Base-by-base conservation (phyloP, 345 rosid species). In the Populus davidiana region DNA sequence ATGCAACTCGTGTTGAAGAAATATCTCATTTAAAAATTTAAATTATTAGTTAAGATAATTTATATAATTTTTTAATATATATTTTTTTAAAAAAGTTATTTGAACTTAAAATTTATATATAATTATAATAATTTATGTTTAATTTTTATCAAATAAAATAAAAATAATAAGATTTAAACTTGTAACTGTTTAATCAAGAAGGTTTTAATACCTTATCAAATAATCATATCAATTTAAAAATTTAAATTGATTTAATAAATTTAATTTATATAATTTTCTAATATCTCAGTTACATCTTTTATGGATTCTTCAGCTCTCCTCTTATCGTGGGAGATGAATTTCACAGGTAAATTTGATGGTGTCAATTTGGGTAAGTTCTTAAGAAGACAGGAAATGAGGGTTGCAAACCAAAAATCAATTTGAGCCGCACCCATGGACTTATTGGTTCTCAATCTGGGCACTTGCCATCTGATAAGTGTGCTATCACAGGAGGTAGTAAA, bases 281-380 rank as follows among this genome's bases (percentile, higher is more conserved):
- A 33, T 4, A 4, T 4, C 5, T 4, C 33, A 31, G 4, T 31
- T 31, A 31, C 33, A 31, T 31, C 35, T 33, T 89, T 90, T 77
- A 92, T 95, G 6, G 68, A 87, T 72, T 90, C 91, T 73, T 89
- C 91, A 31, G 92, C 91, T 68, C 74, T 93, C 20, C 69, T 96
- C 73, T 87, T 61, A 77, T 90, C 73, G 65, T 77, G 71, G 27
- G 27, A 27, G 27, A 27, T 27, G 27, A 27, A 27, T 27, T 27
- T 27, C 27, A 5, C 75, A 75, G 18, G 31, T 52, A 72, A 75
- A 71, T 61, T 62, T 54, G 59, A 62, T 72, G 80, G 79, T 65
- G 68, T n/a, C 13, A 50, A 66, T 76, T 43, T 76, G 56, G 69
- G 71, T 73, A 66, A 52, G 72, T 44, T 71, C 44, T 63, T 59